Conservation (phyloP, 768 basidiomycete genomes). For the Dioszegia crocea region DNA sequence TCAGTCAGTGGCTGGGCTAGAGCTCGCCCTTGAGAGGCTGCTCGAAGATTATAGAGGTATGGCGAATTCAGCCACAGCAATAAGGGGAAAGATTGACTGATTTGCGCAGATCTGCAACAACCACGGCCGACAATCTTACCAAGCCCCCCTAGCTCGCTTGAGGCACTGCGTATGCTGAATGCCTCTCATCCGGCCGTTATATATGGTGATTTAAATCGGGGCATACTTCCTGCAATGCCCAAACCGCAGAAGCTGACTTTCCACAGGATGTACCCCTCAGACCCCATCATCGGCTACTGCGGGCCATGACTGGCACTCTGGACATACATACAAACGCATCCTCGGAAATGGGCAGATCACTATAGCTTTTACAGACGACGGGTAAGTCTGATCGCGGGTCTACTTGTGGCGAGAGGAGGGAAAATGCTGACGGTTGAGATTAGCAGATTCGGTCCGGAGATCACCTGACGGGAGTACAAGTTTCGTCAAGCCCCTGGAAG, state of each 20-base stretch:
- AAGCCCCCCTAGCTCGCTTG: slow-evolving; percentile 61
- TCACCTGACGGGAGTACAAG: slow-evolving; percentile 58
- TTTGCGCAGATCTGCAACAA: slow-evolving; percentile 16
- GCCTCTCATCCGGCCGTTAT: slow-evolving; percentile 71
- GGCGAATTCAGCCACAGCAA: background rate
- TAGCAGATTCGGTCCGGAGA: slow-evolving; percentile 66
- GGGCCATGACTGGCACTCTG: slow-evolving; percentile 62
- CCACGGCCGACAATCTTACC: slow-evolving; percentile 46
- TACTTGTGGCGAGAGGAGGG: slow-evolving; percentile 52
- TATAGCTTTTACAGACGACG: slow-evolving; percentile 77
- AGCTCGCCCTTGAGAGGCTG: slow-evolving; percentile 11
- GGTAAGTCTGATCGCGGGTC: slow-evolving; percentile 54
- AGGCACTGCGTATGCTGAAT: slow-evolving; percentile 66
- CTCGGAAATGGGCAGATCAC: slow-evolving; percentile 60
- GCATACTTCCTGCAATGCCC: no score
- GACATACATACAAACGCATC: slow-evolving; percentile 55
- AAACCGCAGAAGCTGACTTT: background rate
- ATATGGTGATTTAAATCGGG: slow-evolving; percentile 53
- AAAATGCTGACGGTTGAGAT: slow-evolving; percentile 21
- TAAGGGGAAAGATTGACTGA: no score
- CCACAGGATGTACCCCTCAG: slow-evolving; percentile 4
- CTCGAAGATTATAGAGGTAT: slow-evolving; percentile 28
- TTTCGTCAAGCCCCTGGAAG: slow-evolving; percentile 70
- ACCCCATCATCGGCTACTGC: slow-evolving; percentile 45
- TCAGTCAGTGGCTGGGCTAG: no score